Conservation (phyloP, 768 basidiomycete genomes). For the Lyophyllum decastes region DNA sequence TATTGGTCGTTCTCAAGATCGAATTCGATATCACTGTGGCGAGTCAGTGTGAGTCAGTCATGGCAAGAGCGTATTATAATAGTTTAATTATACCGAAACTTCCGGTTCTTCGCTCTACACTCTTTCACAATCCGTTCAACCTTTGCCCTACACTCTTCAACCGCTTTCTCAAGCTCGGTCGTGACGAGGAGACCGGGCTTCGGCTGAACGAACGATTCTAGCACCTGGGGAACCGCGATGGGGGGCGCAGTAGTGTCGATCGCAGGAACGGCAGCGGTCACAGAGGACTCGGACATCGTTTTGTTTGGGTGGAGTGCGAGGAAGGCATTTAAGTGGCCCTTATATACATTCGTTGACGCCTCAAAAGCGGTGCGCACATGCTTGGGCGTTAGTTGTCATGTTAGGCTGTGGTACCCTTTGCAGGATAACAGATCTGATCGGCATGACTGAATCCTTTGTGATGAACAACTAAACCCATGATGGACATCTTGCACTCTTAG, state of each 20-base stretch:
- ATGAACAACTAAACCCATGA: not conserved
- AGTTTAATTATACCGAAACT: conserved; percentile 40
- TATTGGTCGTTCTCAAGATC: conserved; percentile 55
- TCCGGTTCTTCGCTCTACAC: conserved; percentile 46
- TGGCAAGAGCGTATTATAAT: not conserved
- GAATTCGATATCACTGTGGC: conserved; percentile 54
- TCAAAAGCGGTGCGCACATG: conserved; percentile 12
- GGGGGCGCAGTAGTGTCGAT: not conserved
- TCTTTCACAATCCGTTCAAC: conserved; percentile 47
- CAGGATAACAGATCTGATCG: conserved; percentile 9
- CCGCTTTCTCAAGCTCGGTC: conserved; percentile 49
- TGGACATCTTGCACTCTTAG: not conserved
- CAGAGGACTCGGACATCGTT: conserved; percentile 11
- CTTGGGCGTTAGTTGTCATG: conserved; percentile 4
- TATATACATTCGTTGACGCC: conserved; percentile 7
- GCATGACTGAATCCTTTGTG: not conserved
- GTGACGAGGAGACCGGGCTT: conserved; percentile 48
- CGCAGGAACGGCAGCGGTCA: not conserved
- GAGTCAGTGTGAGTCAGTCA: not conserved
- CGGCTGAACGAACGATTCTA: conserved; percentile 31
- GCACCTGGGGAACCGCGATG: not conserved
- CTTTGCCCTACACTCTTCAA: conserved; percentile 45
- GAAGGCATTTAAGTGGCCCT: conserved; percentile 3
- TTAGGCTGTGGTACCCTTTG: not conserved
- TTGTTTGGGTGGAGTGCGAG: not conserved